Evolutionary conservation across 164 flowering plant genomes (phyloP).

Genomic region (Umbilicus rupestris): DNA sequence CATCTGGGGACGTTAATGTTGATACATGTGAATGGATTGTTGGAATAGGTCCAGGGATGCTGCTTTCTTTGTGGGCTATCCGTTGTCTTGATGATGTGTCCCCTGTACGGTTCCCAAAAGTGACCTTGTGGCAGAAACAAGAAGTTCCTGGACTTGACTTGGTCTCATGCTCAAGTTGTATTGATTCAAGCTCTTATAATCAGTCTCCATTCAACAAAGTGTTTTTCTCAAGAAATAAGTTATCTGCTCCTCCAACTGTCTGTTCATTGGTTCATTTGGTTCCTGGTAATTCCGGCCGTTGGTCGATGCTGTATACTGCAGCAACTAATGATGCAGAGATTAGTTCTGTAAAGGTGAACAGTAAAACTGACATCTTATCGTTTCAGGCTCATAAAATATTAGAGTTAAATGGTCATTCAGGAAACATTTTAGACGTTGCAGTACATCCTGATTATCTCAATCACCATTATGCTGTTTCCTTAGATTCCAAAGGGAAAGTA

Average conservation of each 20-base stretch:
- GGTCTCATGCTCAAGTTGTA: conserved; percentile 13
- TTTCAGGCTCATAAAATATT: conserved; percentile 24
- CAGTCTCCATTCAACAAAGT: conserved; percentile 35
- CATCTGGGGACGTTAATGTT: conserved; percentile 24
- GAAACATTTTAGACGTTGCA: conserved; percentile 54
- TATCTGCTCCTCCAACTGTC: conserved; percentile 52
- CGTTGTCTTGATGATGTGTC: conserved; percentile 85
- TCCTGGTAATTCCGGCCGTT: conserved; percentile 46
- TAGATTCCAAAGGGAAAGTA: conserved; percentile 71
- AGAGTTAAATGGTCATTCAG: conserved; percentile 56
- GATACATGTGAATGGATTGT: conserved; percentile 83
- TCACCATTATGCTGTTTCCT: conserved; percentile 59
- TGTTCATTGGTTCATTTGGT: conserved; percentile 60
- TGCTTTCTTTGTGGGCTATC: conserved; percentile 67
- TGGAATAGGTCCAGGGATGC: conserved; percentile 53
- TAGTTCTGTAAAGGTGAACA: conserved; percentile 15
- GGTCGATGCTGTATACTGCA: conserved; percentile 41
- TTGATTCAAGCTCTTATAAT: conserved; percentile 13
- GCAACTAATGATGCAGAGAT: conserved; percentile 19
- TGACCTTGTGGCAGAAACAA: conserved; percentile 69
- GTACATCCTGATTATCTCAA: conserved; percentile 55
- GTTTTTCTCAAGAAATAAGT: conserved; percentile 35
- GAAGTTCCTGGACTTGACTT: conserved; percentile 24
- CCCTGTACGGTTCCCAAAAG: conserved; percentile 75
- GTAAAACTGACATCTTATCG: conserved; percentile 18